Evolutionary conservation across 768 basidiomycete species (phyloP), one percentile per base, ranked within the genome.

Genomic region (Pleurotus sapidus): DNA sequence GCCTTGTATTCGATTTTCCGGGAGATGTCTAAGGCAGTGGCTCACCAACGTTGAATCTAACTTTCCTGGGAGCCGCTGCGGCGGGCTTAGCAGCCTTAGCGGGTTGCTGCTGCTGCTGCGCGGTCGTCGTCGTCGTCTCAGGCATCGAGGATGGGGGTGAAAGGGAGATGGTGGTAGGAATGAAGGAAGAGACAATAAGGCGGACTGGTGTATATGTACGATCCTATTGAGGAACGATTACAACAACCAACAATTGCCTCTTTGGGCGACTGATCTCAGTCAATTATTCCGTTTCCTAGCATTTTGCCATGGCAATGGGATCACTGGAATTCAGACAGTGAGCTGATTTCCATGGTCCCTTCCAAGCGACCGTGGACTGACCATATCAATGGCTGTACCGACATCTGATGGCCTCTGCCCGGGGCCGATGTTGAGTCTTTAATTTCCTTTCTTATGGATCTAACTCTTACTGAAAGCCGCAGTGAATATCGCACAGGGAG

Each of bases 21-120:
- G 42, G n/a, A 38, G 40, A 51, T 38, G 58, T 58, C 30, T 45
- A 15, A 38, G 17, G 17, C 34, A 59, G 30, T 34, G 30, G 48
- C 78, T 70, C 65, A 79, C 91, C 91, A 64, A 93, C 91, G 75
- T 93, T 93, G 78, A 93, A 93, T 60, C 91, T 84, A 49, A 93
- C 91, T 78, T 92, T 93, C 65, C 91, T 81, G 18, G 91, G 89
- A 12, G 88, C 82, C 43, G 80, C 74, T 47, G 77, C 73, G 46
- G 75, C 68, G 5, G 78, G 68, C 23, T 77, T 71, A 47, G 79
- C 71, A 60, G 51, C 20, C 39, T 54, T 53, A 18, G 51, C 38
- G 8, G 51, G 37, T 39, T 27, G n/a, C 51, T 74, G 71, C 46
- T 65, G 67, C 55, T 75, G 74, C 66, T 76, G 78, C 53, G 70